Base-by-base conservation (phyloP, 257 asterid species). In the Cruciata laevipes region DNA sequence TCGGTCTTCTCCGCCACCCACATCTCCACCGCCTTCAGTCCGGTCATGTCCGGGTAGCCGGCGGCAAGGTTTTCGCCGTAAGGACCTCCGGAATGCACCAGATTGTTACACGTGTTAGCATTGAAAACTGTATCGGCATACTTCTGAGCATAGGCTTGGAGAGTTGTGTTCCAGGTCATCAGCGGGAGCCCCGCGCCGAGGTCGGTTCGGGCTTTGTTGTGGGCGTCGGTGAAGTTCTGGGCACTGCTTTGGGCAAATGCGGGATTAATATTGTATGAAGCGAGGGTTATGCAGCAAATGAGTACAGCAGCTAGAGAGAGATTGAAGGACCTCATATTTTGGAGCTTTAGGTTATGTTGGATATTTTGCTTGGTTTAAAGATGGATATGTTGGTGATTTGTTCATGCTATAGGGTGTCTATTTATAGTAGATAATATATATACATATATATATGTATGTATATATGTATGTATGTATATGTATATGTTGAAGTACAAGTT, bases 1-100 rank as follows among this genome's bases (percentile, higher is more conserved):
- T 38, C 17, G 0, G n/a, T 44, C 81, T 76, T 80, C 80, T 87
- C 91, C 0, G 35, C 73, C 0, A 71, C 61, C 87, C 91, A 87
- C 78, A 87, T 53, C 0, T 44, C 60, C 13, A 83, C 82, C 0
- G 87, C 89, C 0, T 51, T 66, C 1, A 12, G 11, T 0, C 81
- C 87, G 0, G 80, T 70, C 65, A 83, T 73, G 6, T 59, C 71
- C 0, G 78, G 78, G 61, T 52, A 2, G 85, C 92, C 1, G 0
- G 88, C 84, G 0, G 86, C 85, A 0, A 85, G 56, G 77, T 85
- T 88, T 44, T 88, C 95, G 0, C 95, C 95, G 8, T 85, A 84
- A 1, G 74, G 69, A 0, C 90, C 83, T 0, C 0, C 0, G 0
- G 92, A 88, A 33, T 70, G 79, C 7, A 65, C 51, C 20, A 75